Evolutionary conservation across 352 stramenopile genomes (phyloP).

Genomic region (Phytophthora ohioensis): DNA sequence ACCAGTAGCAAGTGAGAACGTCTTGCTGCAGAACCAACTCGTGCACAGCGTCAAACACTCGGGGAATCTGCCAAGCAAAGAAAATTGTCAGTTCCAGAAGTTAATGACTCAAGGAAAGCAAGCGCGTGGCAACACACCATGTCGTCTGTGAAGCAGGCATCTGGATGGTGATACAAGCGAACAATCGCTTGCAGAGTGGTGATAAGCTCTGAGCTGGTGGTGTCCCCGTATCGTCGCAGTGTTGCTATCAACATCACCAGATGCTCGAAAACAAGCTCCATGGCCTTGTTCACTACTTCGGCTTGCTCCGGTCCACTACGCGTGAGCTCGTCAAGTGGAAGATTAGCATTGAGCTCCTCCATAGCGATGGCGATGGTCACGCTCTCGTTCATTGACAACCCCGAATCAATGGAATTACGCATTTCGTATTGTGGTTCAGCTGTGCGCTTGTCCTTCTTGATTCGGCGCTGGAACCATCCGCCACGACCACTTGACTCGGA

Average conservation of each 20-base stretch:
- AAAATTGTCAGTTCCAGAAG: slow-evolving; percentile 9
- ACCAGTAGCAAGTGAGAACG: slow-evolving; percentile 74
- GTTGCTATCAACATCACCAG: slow-evolving; percentile 46
- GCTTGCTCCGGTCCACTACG: slow-evolving; percentile 38
- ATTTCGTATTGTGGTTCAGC: slow-evolving; percentile 41
- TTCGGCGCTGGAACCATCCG: slow-evolving; percentile 49
- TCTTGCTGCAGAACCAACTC: slow-evolving; percentile 70
- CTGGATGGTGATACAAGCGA: slow-evolving; percentile 53
- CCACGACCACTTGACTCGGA: slow-evolving; percentile 28
- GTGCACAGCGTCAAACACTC: slow-evolving; percentile 60
- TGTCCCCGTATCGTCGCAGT: slow-evolving; percentile 46
- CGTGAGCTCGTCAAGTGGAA: slow-evolving; percentile 49
- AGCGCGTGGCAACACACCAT: slow-evolving; percentile 32
- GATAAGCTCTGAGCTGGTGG: slow-evolving; percentile 47
- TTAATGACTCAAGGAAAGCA: background rate
- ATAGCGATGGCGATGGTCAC: slow-evolving; percentile 53
- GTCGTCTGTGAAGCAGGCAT: slow-evolving; percentile 49
- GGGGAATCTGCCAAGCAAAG: slow-evolving; percentile 43
- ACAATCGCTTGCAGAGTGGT: slow-evolving; percentile 64
- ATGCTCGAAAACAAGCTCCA: slow-evolving; percentile 62
- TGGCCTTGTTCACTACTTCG: slow-evolving; percentile 51
- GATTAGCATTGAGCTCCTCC: slow-evolving; percentile 68
- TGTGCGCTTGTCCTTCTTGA: slow-evolving; percentile 43
- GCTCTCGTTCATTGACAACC: slow-evolving; percentile 60
- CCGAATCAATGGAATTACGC: slow-evolving; percentile 57